Conservation (phyloP, 257 asterid genomes). For the Przewalskia tangutica region DNA sequence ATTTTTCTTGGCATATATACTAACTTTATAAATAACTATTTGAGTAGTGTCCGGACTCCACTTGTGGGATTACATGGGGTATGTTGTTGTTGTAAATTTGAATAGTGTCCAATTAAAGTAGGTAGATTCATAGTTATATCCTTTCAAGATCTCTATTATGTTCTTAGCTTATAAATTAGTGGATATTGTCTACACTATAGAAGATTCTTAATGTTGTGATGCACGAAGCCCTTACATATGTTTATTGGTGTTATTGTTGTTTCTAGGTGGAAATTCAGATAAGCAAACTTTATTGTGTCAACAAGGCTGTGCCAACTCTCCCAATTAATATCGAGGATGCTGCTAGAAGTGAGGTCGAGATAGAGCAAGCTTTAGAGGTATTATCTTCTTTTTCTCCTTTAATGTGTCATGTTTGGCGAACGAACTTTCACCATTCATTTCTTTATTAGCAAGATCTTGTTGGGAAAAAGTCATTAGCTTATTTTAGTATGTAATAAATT, state of each 20-base stretch:
- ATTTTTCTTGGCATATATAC: neutral
- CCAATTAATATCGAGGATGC: constrained; percentile 75
- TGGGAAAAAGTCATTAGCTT: neutral
- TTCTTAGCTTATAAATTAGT: neutral
- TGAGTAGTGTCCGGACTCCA: too few relatives aligned
- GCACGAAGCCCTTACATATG: neutral
- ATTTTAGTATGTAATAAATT: neutral
- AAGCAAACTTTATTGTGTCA: constrained; percentile 47
- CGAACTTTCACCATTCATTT: neutral
- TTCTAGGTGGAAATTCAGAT: constrained; percentile 72
- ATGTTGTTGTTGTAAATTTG: too few relatives aligned
- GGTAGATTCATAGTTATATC: neutral
- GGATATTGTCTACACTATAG: neutral
- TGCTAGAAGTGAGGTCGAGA: constrained; percentile 62
- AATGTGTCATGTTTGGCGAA: neutral
- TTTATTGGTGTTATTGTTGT: neutral
- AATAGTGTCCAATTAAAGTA: neutral
- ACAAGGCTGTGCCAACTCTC: constrained; percentile 41
- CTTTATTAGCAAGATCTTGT: neutral
- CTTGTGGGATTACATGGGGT: too few relatives aligned
- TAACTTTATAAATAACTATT: neutral
- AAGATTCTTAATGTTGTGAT: neutral
- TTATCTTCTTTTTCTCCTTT: neutral
- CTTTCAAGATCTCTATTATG: neutral
- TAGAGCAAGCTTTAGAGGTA: constrained; percentile 57